Evolutionary conservation across 2,329 filamentous ascomycete genomes (phyloP).

Genomic region (Colletotrichum sp.): DNA sequence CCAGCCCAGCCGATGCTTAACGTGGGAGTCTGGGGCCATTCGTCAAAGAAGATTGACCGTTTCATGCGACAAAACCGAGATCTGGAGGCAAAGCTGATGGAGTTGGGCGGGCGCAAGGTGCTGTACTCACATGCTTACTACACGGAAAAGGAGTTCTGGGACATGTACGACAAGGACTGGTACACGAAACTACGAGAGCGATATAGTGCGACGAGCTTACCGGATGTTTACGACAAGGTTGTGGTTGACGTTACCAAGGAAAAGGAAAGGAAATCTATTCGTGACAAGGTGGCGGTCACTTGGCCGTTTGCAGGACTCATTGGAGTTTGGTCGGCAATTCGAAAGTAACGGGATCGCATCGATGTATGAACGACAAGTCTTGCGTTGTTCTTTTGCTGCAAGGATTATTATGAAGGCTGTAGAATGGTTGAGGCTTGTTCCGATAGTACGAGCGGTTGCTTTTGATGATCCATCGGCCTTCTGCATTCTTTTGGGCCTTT

Average conservation of each 20-base stretch:
- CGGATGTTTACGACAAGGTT: conserved; percentile 73
- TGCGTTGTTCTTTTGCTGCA: rapidly evolving
- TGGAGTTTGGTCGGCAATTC: conserved; percentile 20
- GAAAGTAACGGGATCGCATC: neutral
- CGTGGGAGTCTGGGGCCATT: conserved; percentile 67
- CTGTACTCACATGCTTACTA: conserved; percentile 75
- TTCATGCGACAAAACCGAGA: conserved; percentile 62
- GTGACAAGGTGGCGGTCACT: conserved; percentile 6
- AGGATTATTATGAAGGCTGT: neutral
- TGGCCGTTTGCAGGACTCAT: conserved; percentile 21
- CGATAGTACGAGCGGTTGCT: neutral
- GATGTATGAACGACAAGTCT: neutral
- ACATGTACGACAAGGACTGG: conserved; percentile 62
- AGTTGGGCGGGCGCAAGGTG: conserved; percentile 70
- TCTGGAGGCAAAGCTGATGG: conserved; percentile 63
- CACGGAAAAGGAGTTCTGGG: conserved; percentile 72
- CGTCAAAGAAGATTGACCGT: conserved; percentile 43
- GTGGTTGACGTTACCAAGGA: conserved; percentile 40
- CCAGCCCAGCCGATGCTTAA: conserved; percentile 50
- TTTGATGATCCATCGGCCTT: neutral
- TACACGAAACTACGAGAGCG: conserved; percentile 60
- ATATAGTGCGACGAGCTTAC: conserved; percentile 66
- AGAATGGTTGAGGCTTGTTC: neutral
- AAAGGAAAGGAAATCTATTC: neutral
- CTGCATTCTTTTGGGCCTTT: neutral